These are phyloP conservation scores for Adansonia grandidieri DNA, from an alignment of 441 rosid species.

Conservation along the genomic window DNA sequence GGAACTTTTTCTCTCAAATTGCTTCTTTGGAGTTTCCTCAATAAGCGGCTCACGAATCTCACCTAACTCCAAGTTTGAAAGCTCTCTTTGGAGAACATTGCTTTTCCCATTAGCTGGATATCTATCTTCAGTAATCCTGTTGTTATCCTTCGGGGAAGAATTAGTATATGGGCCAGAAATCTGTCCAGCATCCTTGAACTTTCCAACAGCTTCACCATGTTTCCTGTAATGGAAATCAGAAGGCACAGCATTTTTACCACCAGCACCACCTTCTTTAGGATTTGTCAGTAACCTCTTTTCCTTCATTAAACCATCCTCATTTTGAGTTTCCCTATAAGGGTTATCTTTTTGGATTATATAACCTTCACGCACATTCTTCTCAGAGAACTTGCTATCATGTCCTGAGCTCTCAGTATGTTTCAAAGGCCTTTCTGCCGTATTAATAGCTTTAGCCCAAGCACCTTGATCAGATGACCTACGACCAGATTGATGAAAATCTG, in stretches of 20 bases:
- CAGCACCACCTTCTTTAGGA: slow-evolving; percentile 58
- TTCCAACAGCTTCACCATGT: slow-evolving; percentile 60
- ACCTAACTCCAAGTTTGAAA: slow-evolving; percentile 88
- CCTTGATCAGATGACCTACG: slow-evolving; percentile 50
- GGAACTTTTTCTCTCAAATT: slow-evolving; percentile 66
- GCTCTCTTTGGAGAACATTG: slow-evolving; percentile 67
- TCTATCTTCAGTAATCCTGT: slow-evolving; percentile 42
- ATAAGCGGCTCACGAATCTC: slow-evolving; percentile 79
- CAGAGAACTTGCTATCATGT: slow-evolving; percentile 48
- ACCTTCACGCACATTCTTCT: slow-evolving; percentile 51
- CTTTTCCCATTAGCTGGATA: slow-evolving; percentile 56
- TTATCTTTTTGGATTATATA: slow-evolving; percentile 55
- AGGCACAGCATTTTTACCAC: slow-evolving; percentile 52
- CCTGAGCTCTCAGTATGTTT: slow-evolving; percentile 55
- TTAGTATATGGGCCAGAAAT: slow-evolving; percentile 47
- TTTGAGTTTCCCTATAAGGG: slow-evolving; percentile 51
- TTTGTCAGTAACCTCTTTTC: slow-evolving; percentile 58
- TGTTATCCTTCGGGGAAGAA: slow-evolving; percentile 57
- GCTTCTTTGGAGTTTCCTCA: slow-evolving; percentile 63
- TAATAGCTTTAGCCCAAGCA: slow-evolving; percentile 44
- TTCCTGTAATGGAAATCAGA: slow-evolving; percentile 52
- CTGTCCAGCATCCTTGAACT: slow-evolving; percentile 56
- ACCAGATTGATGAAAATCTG: slow-evolving; percentile 50
- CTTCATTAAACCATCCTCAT: slow-evolving; percentile 51
- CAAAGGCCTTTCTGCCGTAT: slow-evolving; percentile 49